Base-by-base conservation (phyloP, 345 rosid species). In the Syzygium aqueum region DNA sequence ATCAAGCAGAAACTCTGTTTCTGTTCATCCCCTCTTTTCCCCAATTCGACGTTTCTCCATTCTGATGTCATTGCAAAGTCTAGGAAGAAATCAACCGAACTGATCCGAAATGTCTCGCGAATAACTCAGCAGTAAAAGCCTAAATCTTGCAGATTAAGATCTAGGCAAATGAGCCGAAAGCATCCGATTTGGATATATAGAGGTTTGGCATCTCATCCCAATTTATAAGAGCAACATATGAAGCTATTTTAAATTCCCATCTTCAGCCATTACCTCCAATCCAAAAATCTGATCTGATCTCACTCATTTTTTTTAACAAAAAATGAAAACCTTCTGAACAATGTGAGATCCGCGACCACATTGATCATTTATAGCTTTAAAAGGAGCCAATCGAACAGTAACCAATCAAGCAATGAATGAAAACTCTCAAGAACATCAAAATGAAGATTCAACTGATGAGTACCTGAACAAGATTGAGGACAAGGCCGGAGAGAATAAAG, bases 381-480 rank as follows among this genome's bases (percentile, higher is more conserved):
- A 73, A 19, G 80, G 27, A 73, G 80, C 80, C 37, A 67, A 73
- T 4, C 5, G 80, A 73, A 73, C 23, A 37, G 80, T 33, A 22
- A 73, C 49, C 80, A 5, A 73, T 73, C 80, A 37, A 73, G 80
- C 1, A 33, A 5, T 73, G 80, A 73, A 33, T 9, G 80, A 73
- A 37, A 73, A 40, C 49, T 73, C 49, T 33, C 46, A 37, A 37
- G 80, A 73, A 73, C 49, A 19, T 73, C 25, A 37, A 2, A 33
- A 73, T 40, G 14, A 37, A 5, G 80, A 73, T 33, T 37, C 27
- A 40, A 33, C 49, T 40, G 49, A 73, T 1, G 40, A 40, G 82
- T 65, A 97, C 99, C 99, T 97, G 98, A 56, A 97, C 40, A 84
- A 97, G 93, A 91, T 97, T 97, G 43, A 96, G 94, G 73, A 89